These are phyloP conservation scores for Cryphonectria parasitica DNA, from an alignment of 2,329 filamentous ascomycete genomes.

Conservation along the genomic window DNA sequence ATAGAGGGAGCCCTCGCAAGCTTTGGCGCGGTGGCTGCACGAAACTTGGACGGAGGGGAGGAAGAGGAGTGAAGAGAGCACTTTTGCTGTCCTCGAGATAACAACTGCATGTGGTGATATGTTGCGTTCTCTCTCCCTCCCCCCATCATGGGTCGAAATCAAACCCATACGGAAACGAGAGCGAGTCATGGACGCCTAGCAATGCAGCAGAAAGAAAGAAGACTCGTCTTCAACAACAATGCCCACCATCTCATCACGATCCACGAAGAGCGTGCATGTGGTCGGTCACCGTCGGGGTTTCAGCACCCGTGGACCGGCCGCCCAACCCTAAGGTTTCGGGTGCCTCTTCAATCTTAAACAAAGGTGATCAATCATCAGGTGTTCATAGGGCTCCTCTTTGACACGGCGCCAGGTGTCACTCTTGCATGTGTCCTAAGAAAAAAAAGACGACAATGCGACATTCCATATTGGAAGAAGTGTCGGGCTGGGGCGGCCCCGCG, in stretches of 20 bases:
- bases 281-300: conserved; percentile 4
- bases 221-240: background rate
- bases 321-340: background rate
- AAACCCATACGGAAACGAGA: background rate
- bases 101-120: background rate
- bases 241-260: background rate
- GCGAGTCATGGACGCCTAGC: background rate
- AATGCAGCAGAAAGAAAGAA: background rate
- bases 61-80: background rate
- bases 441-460: background rate
- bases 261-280: background rate
- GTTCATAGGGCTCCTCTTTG: background rate
- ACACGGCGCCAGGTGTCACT: background rate
- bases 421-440: background rate
- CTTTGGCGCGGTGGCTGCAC: background rate
- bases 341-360: background rate
- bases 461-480: conserved; percentile 4
- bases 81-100: background rate
- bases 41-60: background rate
- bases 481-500: background rate
- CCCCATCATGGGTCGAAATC: background rate
- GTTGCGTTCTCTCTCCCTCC: background rate
- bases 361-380: background rate
- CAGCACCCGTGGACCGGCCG: background rate
- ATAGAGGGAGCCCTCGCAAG: background rate